phyloP scores from a whole-genome alignment of 169 alveolate genomes.

The Sarcocystis neurona region DNA sequence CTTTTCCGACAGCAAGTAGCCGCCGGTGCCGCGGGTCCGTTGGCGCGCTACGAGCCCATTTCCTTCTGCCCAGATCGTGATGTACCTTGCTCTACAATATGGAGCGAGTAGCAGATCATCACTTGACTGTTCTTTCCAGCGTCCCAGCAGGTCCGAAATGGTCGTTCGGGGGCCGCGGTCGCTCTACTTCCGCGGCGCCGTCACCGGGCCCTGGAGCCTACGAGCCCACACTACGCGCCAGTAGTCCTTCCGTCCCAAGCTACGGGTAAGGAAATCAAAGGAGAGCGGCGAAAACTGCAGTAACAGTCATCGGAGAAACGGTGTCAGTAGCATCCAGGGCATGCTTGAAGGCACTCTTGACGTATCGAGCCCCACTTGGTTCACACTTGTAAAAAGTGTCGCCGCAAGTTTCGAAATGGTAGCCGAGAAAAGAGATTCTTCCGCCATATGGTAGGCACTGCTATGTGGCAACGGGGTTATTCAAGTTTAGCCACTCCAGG shows the following conservation, averaged over 20 bases:
- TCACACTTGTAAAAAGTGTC: not conserved
- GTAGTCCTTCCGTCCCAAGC: constrained; percentile 8
- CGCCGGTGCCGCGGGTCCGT: not conserved
- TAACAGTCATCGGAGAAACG: too few relatives aligned
- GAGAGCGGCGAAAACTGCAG: not conserved
- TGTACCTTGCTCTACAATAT: too few relatives aligned
- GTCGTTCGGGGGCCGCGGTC: constrained; percentile 49
- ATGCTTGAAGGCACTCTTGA: not conserved
- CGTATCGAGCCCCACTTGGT: not conserved
- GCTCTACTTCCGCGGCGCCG: not conserved
- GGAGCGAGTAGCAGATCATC: constrained; percentile 39
- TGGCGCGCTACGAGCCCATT: not conserved
- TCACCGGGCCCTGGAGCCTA: constrained; percentile 39
- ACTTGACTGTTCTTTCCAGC: constrained; percentile 42
- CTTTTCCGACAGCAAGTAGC: not conserved
- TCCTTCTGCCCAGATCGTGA: not conserved
- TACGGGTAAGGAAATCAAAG: constrained; percentile 37
- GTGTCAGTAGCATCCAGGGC: too few relatives aligned
- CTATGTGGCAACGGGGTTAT: too few relatives aligned
- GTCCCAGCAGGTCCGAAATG: constrained; percentile 51
- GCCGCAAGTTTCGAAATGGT: not conserved
- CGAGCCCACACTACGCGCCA: not conserved
- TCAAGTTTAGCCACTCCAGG: too few relatives aligned
- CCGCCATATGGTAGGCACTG: too few relatives aligned
- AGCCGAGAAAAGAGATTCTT: too few relatives aligned